Evolutionary conservation across 495 filamentous ascomycete species (phyloP), one percentile per base, ranked within the genome.

Genomic region (Oleoguttula mirabilis): DNA sequence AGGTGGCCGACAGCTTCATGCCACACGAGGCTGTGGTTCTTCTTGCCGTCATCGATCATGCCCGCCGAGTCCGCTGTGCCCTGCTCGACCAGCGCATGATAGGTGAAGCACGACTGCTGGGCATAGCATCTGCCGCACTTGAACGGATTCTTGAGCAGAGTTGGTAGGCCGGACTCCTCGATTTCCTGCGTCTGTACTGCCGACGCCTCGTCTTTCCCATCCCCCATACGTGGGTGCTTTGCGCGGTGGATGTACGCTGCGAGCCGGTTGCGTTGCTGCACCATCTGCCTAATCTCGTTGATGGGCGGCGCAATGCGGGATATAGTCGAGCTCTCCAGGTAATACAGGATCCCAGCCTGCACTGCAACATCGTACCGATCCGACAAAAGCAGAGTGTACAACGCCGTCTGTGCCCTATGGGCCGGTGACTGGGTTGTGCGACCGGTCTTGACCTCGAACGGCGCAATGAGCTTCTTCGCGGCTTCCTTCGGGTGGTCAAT

Each of bases 341-440:
- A 98, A 61, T 95, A 96, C 12, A 98, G 62, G 38, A 98, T 75
- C 1, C 90, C 90, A 54, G 83, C 92, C 12, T 72, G 73, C 30
- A 95, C 78, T 25, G 92, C 82, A 32, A 95, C 67, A 62, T 96
- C 87, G 62, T 98, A 98, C 43, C 90, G 78, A 62, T 98, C 88
- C 32, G 88, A 92, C 14, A 98, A 67, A 2, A 98, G 67, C 16
- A 98, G 66, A 23, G 88, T 96, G 60, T 98, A 98, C 10, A 98
- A 70, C 14, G 85, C 82, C 3, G 90, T 98, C 60, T 98, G 90
- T 8, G 88, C 90, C 53, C 86, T 76, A 58, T 98, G 90, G 21
- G 74, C 71, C 32, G 75, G 64, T 32, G 77, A 77, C 37, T 70
- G 81, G 44, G 79, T 74, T 39, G 80, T 81, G 51, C 79, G 84